Evolutionary conservation across 2,329 filamentous ascomycete species (phyloP), one percentile per base, ranked within the genome.

Genomic region (Fusarium multiceps): DNA sequence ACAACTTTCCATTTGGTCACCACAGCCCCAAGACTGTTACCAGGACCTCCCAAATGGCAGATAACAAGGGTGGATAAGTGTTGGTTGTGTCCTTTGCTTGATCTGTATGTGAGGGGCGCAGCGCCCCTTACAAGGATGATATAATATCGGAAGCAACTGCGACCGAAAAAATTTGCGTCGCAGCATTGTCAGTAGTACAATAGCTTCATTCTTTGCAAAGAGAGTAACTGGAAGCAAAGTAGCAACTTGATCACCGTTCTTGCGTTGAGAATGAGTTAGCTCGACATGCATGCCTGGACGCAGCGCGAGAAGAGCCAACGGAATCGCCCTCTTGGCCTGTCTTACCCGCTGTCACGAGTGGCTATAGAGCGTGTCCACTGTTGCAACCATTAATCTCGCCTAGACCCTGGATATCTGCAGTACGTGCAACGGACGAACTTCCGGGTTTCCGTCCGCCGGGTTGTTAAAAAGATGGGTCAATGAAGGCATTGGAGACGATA

Each of bases 161-260:
- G 18, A 7, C 34, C 5, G 10, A n/a, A n/a, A 4, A 4, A 1
- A 0, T 37, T 12, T n/a, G 34, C 18, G 3, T 37, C 34, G 6
- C 18, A 7, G 18, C 1, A 37, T n/a, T 12, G 3, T 5, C 5
- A 34, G 32, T 34, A 18, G 10, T 34, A 34, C 32, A 34, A 18
- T 18, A 18, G 16, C 32, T 10, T 11, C 5, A 34, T 10, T 34
- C 32, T 6, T 18, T 34, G 16, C 16, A 1, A 18, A 10, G 4
- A 10, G 6, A 4, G 32, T 34, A 18, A 34, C 8, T 18, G 18
- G 34, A n/a, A 37, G 34, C 6, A 37, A n/a, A 37, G 10, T 37
- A n/a, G 18, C 10, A 6, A 37, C 10, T 37, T n/a, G 6, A 10
- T 37, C 11, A 37, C 18, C 16, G 6, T 18, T 6, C 10, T 37